A percentile compares a stretch with the other conserved stretches of the same genome.
phyloP scores from a whole-genome alignment of 331 rosid species.

The Prunus yedoensis region DNA sequence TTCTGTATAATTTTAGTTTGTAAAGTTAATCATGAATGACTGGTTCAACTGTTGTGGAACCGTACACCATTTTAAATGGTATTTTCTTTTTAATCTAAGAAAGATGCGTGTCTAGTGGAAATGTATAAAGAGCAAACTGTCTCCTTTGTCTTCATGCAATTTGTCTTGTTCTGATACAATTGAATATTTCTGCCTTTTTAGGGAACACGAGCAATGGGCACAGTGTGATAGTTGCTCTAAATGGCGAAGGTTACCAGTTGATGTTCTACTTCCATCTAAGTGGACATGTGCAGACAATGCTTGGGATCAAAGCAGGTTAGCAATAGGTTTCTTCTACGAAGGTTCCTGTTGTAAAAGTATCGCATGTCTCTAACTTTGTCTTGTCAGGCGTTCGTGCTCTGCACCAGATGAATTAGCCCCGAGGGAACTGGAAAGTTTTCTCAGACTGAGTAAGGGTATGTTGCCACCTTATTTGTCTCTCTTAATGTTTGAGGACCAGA shows the following conservation, averaged over 20 bases:
- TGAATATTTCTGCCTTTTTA: constrained; percentile 21
- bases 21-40: neutral
- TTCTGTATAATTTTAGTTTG: neutral
- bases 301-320: constrained; percentile 93
- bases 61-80: neutral
- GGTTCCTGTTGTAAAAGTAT: constrained; percentile 22
- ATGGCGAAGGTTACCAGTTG: constrained; percentile 91
- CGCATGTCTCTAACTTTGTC: constrained; percentile 28
- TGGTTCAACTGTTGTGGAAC: constrained; percentile 4
- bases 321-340: constrained; percentile 9
- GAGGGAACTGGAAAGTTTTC: constrained; percentile 77
- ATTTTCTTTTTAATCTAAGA: neutral
- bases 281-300: constrained; percentile 82
- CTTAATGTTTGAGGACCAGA: neutral
- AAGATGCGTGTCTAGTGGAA: neutral
- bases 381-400: constrained; percentile 82
- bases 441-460: constrained; percentile 76
- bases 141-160: neutral
- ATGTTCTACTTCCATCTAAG: constrained; percentile 76
- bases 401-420: constrained; percentile 76
- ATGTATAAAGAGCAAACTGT: neutral
- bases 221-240: constrained; percentile 92
- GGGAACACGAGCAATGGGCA: constrained; percentile 95
- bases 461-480: constrained; percentile 18
- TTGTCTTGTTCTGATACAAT: constrained; percentile 6